Percentiles rank a stretch among this genome's conserved stretches.
Evolutionary conservation across 345 rosid genomes (phyloP).

Genomic region (Linum lewisii): DNA sequence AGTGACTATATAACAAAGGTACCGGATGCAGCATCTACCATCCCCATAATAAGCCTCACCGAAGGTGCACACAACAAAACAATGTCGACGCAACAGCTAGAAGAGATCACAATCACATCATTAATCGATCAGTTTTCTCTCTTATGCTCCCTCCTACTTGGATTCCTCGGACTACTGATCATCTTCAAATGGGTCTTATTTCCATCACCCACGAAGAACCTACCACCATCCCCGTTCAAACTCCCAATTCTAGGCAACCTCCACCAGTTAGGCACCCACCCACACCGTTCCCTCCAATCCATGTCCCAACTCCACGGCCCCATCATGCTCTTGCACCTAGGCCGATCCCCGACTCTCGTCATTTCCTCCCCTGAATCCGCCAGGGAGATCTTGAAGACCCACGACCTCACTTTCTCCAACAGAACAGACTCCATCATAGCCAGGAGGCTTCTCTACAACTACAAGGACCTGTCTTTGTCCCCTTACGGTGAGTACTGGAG

Average conservation of each 20-base stretch:
- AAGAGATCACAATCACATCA: too few relatives aligned
- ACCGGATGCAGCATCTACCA: too few relatives aligned
- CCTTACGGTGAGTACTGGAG: slow-evolving; percentile 18
- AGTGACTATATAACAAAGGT: too few relatives aligned
- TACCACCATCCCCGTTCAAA: slow-evolving; percentile 17
- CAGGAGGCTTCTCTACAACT: slow-evolving; percentile 7
- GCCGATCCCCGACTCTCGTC: slow-evolving; percentile 7
- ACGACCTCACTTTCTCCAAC: slow-evolving; percentile 9
- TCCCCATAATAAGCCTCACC: too few relatives aligned
- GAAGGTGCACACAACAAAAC: too few relatives aligned
- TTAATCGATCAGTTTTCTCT: too few relatives aligned
- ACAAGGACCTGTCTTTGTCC: slow-evolving; percentile 7
- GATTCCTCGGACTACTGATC: background rate
- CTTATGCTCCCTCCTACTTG: too few relatives aligned
- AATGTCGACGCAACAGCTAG: too few relatives aligned
- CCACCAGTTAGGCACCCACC: slow-evolving; percentile 10
- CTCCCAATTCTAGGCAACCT: slow-evolving; percentile 17
- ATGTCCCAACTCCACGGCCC: slow-evolving; percentile 12
- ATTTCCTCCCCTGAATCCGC: slow-evolving; percentile 14
- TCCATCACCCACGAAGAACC: background rate
- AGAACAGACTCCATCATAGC: slow-evolving; percentile 5
- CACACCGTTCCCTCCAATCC: slow-evolving; percentile 11
- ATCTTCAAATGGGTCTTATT: background rate
- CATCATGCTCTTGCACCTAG: slow-evolving; percentile 14
- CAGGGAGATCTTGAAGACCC: slow-evolving; percentile 12